Percentiles rank a stretch among this genome's conserved stretches.
phyloP scores from a whole-genome alignment of 2,329 filamentous ascomycete genomes.

The Penicillium sclerotiorum region DNA sequence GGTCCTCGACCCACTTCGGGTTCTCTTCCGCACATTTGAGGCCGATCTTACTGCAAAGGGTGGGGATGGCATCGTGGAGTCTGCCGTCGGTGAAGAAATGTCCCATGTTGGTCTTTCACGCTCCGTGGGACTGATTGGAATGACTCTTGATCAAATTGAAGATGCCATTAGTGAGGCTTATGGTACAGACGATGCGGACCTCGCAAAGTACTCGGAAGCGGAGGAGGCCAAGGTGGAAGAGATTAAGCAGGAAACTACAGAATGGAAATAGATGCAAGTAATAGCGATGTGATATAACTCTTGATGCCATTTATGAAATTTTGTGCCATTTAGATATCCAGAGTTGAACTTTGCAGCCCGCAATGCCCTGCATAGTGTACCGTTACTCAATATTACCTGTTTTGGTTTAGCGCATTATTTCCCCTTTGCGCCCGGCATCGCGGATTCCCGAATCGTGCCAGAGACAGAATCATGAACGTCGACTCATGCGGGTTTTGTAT shows the following conservation, averaged over 20 bases:
- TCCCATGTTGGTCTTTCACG: conserved; percentile 37
- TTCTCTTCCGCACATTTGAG: conserved; percentile 35
- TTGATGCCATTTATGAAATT: not conserved
- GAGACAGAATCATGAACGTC: too few relatives aligned
- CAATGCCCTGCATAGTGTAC: not conserved
- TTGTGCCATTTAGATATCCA: not conserved
- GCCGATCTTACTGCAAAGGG: conserved; percentile 36
- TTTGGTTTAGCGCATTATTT: not conserved
- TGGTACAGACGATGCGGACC: conserved; percentile 29
- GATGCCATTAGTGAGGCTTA: conserved; percentile 33
- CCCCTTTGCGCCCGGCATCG: not conserved
- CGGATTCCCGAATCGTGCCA: not conserved
- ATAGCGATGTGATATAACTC: too few relatives aligned
- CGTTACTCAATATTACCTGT: not conserved
- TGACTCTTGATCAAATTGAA: conserved; percentile 40
- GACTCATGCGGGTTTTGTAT: too few relatives aligned
- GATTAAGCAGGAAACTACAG: conserved; percentile 30
- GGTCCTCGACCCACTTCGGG: conserved; percentile 37
- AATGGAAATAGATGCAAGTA: conserved; percentile 12
- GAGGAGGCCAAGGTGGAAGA: conserved; percentile 31
- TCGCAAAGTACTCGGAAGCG: conserved; percentile 31
- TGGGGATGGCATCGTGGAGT: conserved; percentile 40
- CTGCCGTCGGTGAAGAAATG: conserved; percentile 38
- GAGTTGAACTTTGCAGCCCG: not conserved
- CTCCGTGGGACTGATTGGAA: conserved; percentile 37